These are phyloP conservation scores for Lumnitzera racemosa DNA, from an alignment of 345 rosid species.

Conservation along the genomic window DNA sequence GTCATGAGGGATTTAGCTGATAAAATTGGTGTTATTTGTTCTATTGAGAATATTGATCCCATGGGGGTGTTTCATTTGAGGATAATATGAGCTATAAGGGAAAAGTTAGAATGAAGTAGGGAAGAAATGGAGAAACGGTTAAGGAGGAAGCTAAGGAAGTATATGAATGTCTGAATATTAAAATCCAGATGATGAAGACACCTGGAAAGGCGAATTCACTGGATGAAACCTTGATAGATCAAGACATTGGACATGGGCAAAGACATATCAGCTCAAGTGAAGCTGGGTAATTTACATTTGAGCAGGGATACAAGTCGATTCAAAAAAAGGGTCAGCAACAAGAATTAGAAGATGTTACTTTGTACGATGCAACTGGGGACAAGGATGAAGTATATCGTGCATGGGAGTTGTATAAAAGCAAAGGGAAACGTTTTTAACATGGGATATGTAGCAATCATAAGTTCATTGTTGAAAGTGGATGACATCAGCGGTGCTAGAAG, in stretches of 20 bases:
- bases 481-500: constrained; percentile 47
- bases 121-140: constrained; percentile 20
- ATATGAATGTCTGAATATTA: too few species aligned
- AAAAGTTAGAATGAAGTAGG: constrained; percentile 21
- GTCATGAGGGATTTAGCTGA: too few species aligned
- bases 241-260: too few species aligned
- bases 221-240: not conserved
- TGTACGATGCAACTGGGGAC: constrained; percentile 34
- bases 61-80: constrained; percentile 26
- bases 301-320: constrained; percentile 15
- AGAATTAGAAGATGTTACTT: constrained; percentile 33
- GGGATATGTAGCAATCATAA: constrained; percentile 39
- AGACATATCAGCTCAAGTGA: not conserved
- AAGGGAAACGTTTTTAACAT: constrained; percentile 27
- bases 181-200: not conserved
- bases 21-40: too few species aligned
- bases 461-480: constrained; percentile 44
- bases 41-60: too few species aligned
- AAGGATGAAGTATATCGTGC: constrained; percentile 44
- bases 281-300: constrained; percentile 17
- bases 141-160: constrained; percentile 10
- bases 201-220: not conserved
- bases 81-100: constrained; percentile 29
- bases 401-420: constrained; percentile 41
- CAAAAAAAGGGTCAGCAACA: constrained; percentile 20